Evolutionary conservation across 2,329 filamentous ascomycete genomes (phyloP).

Genomic region (Dactylellina haptotyla): DNA sequence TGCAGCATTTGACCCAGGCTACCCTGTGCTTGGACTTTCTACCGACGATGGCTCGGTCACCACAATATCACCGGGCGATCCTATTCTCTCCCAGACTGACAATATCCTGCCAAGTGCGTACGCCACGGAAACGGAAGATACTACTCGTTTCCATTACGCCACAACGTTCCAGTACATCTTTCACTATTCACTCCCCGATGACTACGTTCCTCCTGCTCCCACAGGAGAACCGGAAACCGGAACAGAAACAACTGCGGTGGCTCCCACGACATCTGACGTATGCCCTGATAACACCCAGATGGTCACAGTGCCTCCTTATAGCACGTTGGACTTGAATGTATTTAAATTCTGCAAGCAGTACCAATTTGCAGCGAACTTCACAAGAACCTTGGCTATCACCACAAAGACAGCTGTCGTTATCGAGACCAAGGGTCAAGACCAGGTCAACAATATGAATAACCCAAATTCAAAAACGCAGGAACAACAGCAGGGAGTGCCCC

Average conservation of each 20-base stretch:
- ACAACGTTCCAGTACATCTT: constrained; percentile 38
- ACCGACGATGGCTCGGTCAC: constrained; percentile 11
- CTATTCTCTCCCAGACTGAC: constrained; percentile 34
- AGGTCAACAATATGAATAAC: background rate
- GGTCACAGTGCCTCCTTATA: constrained; percentile 23
- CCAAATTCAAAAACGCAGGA: constrained; percentile 1
- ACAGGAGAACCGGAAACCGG: background rate
- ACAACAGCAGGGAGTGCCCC: background rate
- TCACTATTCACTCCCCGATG: constrained; percentile 2
- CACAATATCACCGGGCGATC: constrained; percentile 27
- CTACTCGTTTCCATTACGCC: background rate
- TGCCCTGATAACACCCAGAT: constrained; percentile 30
- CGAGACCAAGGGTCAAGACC: constrained; percentile 28
- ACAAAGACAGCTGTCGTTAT: constrained; percentile 49
- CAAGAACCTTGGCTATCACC: constrained; percentile 7
- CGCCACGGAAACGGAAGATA: background rate
- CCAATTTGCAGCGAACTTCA: constrained; percentile 18
- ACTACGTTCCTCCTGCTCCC: background rate
- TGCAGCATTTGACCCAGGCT: background rate
- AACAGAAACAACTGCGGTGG: background rate
- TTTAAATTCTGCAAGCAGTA: constrained; percentile 12
- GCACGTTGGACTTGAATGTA: background rate
- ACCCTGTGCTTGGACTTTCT: constrained; percentile 1
- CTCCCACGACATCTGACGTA: background rate
- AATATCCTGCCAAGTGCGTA: constrained; percentile 34